Evolutionary conservation across 805 yeast genomes (phyloP).

Genomic region (Nakazawaea laoshanensis): DNA sequence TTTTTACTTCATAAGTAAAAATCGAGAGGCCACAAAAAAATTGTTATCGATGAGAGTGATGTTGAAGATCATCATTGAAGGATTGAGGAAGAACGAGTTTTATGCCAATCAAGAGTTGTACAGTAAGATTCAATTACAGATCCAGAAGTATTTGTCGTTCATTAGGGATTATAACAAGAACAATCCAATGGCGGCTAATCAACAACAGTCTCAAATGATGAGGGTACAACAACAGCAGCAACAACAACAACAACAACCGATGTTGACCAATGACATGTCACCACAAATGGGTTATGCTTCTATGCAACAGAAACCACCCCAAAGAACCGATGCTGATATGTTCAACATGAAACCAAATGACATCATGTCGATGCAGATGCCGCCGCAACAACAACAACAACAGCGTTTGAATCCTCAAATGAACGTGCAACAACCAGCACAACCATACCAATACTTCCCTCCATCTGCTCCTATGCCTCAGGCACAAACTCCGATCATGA

Average conservation of each 20-base stretch:
- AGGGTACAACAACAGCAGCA: conserved; percentile 13
- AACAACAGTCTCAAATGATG: conserved; percentile 22
- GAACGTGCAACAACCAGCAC: conserved; percentile 28
- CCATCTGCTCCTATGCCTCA: too few relatives aligned
- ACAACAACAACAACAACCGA: conserved; percentile 17
- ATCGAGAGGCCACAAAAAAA: conserved; percentile 66
- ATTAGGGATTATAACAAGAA: conserved; percentile 51
- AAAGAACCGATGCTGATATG: conserved; percentile 8
- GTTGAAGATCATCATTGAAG: conserved; percentile 70
- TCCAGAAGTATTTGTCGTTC: conserved; percentile 65
- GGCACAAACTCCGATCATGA: not conserved
- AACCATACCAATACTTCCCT: conserved; percentile 20
- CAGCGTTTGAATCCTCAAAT: too few relatives aligned
- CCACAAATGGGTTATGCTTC: conserved; percentile 1
- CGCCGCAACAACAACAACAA: conserved; percentile 13
- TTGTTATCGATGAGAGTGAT: conserved; percentile 72
- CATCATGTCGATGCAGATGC: conserved; percentile 9
- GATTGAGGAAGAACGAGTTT: conserved; percentile 53
- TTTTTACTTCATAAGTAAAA: conserved; percentile 68
- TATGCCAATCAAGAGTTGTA: conserved; percentile 68
- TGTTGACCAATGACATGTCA: conserved; percentile 11
- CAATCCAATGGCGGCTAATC: conserved; percentile 23
- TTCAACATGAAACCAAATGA: conserved; percentile 4
- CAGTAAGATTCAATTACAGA: conserved; percentile 62
- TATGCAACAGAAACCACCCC: conserved; percentile 2